Evolutionary conservation across 2,329 filamentous ascomycete species (phyloP), one percentile per base, ranked within the genome.

Genomic region (Hymenotorrendiella dingleyae): DNA sequence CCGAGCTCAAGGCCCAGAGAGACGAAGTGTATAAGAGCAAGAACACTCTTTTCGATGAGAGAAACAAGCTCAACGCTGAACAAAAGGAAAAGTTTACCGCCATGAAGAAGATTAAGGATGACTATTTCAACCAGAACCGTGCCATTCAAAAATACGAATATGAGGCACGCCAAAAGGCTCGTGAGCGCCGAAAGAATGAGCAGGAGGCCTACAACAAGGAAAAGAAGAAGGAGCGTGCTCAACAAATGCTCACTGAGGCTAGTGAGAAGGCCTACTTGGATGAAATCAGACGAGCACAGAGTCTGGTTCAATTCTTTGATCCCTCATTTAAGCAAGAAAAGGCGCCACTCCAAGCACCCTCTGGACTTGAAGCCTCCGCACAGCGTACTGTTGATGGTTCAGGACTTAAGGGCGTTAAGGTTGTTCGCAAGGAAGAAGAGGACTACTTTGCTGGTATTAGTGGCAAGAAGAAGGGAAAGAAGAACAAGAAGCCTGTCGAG

Each of bases 21-120:
- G 89, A 97, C 60, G 80, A 84, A 54, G 87, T 83, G 26, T 94
- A 84, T 78, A 94, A 94, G 77, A 86, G 81, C 70, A 71, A 96
- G 47, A 90, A 88, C 56, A 67, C 75, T 43, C 80, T 97, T 50
- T 82, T 86, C 43, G 91, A 95, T 57, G 86, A 96, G 71, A 82
- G 86, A 50, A 83, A 80, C 63, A 87, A 83, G 70, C 78, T 93
- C 40, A 84, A 94, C 59, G 78, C 78, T 46, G 83, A 93, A 63
- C 88, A 95, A 69, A 84, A 94, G 65, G 82, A 85, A 62, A 94
- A 91, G 66, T 96, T 81, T 66, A 66, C 74, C 46, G 84, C 81
- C 43, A 81, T 96, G 61, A 87, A 84, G 64, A 84, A 88, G 64
- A 69, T 94, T 68, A 94, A 94, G 75, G 90, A 97, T 64, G 80